Percentiles rank a stretch among this genome's conserved stretches.
Conservation (phyloP, 1,139 yeast species). For the Sugiyamaella xylanicola region DNA sequence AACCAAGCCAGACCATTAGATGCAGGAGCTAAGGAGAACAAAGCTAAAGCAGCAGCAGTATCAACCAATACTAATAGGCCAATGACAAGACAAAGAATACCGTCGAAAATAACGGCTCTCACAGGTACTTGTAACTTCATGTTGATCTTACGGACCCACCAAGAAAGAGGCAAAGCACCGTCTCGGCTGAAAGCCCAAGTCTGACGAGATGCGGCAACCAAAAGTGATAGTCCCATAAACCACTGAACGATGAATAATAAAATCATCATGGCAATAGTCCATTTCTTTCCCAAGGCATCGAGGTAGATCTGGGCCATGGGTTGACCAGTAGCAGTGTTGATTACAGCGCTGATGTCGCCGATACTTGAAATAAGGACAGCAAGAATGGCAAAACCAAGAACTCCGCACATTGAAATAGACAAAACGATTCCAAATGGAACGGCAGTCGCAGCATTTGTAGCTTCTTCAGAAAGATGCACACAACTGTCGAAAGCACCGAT, state of each 20-base stretch:
- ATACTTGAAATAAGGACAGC: slow-evolving; percentile 60
- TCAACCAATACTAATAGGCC: slow-evolving; percentile 64
- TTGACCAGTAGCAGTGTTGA: slow-evolving; percentile 37
- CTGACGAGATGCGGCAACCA: slow-evolving; percentile 84
- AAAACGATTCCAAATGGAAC: slow-evolving; percentile 66
- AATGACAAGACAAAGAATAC: slow-evolving; percentile 49
- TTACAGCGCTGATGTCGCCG: slow-evolving; percentile 51
- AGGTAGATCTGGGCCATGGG: slow-evolving; percentile 62
- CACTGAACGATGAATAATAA: slow-evolving; percentile 40
- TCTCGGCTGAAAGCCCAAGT: slow-evolving; percentile 89
- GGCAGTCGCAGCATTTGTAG: slow-evolving; percentile 63
- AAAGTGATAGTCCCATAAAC: slow-evolving; percentile 66
- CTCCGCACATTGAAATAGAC: slow-evolving; percentile 59
- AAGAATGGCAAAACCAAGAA: slow-evolving; percentile 60
- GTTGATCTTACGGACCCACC: slow-evolving; percentile 45
- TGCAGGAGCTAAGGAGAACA: slow-evolving; percentile 59
- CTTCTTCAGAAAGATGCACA: slow-evolving; percentile 72
- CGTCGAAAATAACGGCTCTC: slow-evolving; percentile 59
- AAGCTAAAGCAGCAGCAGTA: slow-evolving; percentile 60
- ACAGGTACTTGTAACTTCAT: slow-evolving; percentile 57
- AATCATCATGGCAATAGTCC: slow-evolving; percentile 52
- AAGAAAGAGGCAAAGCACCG: slow-evolving; percentile 74
- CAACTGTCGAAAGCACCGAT: slow-evolving; percentile 64
- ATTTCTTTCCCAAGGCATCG: slow-evolving; percentile 66
- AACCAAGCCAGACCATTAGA: slow-evolving; percentile 65